A percentile compares a stretch with the other conserved stretches of the same genome.
These are phyloP conservation scores for Gastrolobium bilobum DNA, from an alignment of 306 rosid genomes.

Conservation along the genomic window DNA sequence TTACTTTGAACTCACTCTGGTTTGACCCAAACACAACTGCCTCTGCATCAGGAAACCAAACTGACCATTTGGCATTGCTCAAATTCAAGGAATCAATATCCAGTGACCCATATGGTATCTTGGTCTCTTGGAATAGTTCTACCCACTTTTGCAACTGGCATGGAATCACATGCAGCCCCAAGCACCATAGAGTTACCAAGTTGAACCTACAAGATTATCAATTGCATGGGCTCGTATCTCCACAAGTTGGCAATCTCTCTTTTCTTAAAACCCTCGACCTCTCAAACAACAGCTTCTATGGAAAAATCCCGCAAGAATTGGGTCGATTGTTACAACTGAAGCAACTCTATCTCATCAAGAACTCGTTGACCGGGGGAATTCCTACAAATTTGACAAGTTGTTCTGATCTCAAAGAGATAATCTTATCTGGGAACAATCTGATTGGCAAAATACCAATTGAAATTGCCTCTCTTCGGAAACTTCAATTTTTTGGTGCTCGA, in stretches of 20 bases:
- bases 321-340: neutral
- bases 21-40: too few species aligned
- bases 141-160: constrained; percentile 50
- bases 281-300: neutral
- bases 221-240: constrained; percentile 38
- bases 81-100: constrained; percentile 44
- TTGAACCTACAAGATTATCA: constrained; percentile 17
- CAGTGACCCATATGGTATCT: constrained; percentile 17
- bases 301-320: neutral
- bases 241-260: constrained; percentile 45
- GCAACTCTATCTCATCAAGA: neutral
- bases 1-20: too few species aligned
- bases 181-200: constrained; percentile 43
- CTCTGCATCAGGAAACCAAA: neutral
- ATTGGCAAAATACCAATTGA: neutral
- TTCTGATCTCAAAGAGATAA: neutral
- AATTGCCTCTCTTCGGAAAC: constrained; percentile 29
- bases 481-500: neutral
- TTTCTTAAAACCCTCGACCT: constrained; percentile 11
- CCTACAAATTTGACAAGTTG: constrained; percentile 2
- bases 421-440: neutral
- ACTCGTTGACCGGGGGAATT: constrained; percentile 33
- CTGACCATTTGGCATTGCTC: constrained; percentile 41
- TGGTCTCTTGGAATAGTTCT: constrained; percentile 55
- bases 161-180: constrained; percentile 49